These are phyloP conservation scores for Haplosporangium sp. DNA, from an alignment of 371 early-diverging fungal species.

Conservation along the genomic window DNA sequence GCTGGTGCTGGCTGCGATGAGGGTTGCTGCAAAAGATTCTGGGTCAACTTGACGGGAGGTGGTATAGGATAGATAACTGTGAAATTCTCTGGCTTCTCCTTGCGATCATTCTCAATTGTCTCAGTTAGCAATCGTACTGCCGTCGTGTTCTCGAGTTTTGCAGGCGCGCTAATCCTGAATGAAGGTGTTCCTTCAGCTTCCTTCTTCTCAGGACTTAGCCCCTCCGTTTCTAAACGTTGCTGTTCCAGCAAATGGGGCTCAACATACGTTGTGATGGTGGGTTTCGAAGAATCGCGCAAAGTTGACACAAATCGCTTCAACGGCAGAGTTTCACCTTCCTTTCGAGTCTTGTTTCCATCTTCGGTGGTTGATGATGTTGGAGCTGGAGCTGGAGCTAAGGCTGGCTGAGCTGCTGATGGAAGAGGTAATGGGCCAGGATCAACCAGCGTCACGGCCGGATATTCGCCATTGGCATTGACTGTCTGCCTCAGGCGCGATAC, in stretches of 20 bases:
- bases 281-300: conserved; percentile 43
- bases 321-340: conserved; percentile 24
- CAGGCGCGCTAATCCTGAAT: conserved; percentile 40
- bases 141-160: conserved; percentile 32
- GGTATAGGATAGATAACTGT: conserved; percentile 51
- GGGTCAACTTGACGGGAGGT: conserved; percentile 47
- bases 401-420: conserved; percentile 6
- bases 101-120: conserved; percentile 18
- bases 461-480: conserved; percentile 33
- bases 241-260: conserved; percentile 51
- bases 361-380: neutral
- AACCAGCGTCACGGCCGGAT: conserved; percentile 42
- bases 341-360: neutral
- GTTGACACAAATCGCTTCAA: conserved; percentile 48
- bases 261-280: conserved; percentile 51
- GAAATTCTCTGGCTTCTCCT: conserved; percentile 32
- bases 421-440: conserved; percentile 42
- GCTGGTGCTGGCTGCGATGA: conserved; percentile 9
- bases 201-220: conserved; percentile 2
- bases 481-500: conserved; percentile 32
- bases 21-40: conserved; percentile 46
- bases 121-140: conserved; percentile 10
- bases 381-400: neutral
- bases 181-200: conserved; percentile 13
- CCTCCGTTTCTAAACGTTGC: conserved; percentile 30